A percentile compares a stretch with the other conserved stretches of the same genome.
These are phyloP conservation scores for Pseudogymnoascus sp. DNA, from an alignment of 2,329 filamentous ascomycete genomes.

Conservation along the genomic window DNA sequence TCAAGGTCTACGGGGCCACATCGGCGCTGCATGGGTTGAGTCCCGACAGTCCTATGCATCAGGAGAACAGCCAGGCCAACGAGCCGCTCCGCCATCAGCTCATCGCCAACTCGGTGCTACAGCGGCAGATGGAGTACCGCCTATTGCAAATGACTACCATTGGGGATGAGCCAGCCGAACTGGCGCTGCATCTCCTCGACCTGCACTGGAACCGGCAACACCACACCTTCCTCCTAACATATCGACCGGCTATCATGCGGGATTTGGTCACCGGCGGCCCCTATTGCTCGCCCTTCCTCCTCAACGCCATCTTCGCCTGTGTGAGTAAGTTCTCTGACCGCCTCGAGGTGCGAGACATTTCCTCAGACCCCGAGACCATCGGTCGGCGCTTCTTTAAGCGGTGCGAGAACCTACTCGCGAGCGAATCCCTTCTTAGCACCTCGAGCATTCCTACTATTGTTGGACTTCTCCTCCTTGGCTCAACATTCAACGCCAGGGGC, in stretches of 20 bases:
- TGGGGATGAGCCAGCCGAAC: constrained; percentile 22
- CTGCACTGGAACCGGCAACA: constrained; percentile 34
- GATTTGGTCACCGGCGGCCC: constrained; percentile 29
- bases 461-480: constrained; percentile 23
- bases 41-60: constrained; percentile 1
- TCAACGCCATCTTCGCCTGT: constrained; percentile 31
- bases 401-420: constrained; percentile 19
- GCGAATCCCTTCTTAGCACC: constrained; percentile 15
- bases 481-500: constrained; percentile 21
- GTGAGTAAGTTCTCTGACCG: constrained; percentile 24
- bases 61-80: background rate
- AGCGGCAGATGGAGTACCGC: constrained; percentile 11
- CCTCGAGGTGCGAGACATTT: constrained; percentile 18
- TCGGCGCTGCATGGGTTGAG: constrained; percentile 8
- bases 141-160: constrained; percentile 20
- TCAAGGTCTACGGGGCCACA: constrained; percentile 12
- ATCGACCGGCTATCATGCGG: constrained; percentile 32
- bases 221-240: constrained; percentile 31
- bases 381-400: constrained; percentile 21
- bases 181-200: constrained; percentile 31
- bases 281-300: constrained; percentile 30
- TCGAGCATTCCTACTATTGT: constrained; percentile 23
- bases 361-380: constrained; percentile 16
- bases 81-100: constrained; percentile 10
- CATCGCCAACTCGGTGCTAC: constrained; percentile 13